Conservation (phyloP, 129 eudicot species). For the Lonicera japonica region DNA sequence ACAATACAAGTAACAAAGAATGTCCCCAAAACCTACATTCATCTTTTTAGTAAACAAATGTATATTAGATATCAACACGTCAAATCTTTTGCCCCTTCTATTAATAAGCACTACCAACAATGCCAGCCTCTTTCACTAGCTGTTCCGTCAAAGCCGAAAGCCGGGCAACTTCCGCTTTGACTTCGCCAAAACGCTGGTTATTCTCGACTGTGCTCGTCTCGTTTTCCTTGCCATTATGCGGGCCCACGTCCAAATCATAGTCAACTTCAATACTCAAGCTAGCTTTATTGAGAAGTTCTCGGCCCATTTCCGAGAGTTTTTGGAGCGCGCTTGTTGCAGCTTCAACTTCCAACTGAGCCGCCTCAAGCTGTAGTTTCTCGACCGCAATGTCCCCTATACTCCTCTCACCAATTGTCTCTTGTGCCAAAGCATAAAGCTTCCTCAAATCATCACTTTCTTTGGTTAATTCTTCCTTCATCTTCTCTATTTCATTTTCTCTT, state of each 20-base stretch:
- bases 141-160: conserved; percentile 62
- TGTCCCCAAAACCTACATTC: too few relatives aligned
- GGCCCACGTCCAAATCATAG: conserved; percentile 22
- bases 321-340: conserved; percentile 74
- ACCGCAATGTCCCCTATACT: conserved; percentile 51
- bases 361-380: conserved; percentile 76
- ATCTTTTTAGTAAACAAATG: too few relatives aligned
- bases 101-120: conserved; percentile 18
- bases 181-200: conserved; percentile 26
- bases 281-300: conserved; percentile 53
- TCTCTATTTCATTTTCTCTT: conserved; percentile 50
- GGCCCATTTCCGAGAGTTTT: conserved; percentile 61
- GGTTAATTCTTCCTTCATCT: conserved; percentile 44
- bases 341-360: conserved; percentile 77
- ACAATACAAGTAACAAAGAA: too few relatives aligned
- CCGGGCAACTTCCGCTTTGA: conserved; percentile 50
- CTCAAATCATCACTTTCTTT: conserved; percentile 39
- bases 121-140: conserved; percentile 68
- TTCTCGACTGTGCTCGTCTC: conserved; percentile 6
- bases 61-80: too few relatives aligned
- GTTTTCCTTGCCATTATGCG: conserved; percentile 1
- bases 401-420: conserved; percentile 44
- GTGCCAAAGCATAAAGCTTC: conserved; percentile 47
- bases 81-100: too few relatives aligned
- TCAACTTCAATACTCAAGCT: conserved; percentile 43